Evolutionary conservation across 2,329 filamentous ascomycete species (phyloP), one percentile per base, ranked within the genome.

Genomic region (Ophiognomonia clavigignenti-juglandacearum): DNA sequence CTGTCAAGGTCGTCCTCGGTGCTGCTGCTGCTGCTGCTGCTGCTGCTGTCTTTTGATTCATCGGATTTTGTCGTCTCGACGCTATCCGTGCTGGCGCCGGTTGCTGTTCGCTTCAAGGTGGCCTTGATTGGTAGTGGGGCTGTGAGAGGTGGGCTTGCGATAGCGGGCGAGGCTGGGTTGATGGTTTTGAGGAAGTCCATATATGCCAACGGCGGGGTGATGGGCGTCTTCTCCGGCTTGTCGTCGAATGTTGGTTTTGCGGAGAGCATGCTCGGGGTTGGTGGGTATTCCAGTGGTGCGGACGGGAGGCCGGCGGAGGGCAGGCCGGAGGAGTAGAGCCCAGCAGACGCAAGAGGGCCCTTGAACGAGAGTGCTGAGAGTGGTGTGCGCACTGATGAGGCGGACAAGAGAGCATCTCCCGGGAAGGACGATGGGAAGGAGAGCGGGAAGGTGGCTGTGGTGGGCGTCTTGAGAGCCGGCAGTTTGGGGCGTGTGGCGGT

Each of bases 141-240:
- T 24, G 61, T 57, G 36, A 49, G 45, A 10, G 47, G 69, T 34
- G 83, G 77, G 47, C 57, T 59, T 39, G 79, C 73, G 39, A 79
- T 54, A 20, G 54, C 69, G 8, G 87, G 86, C 53, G 84, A 89
- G 61, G 83, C 80, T 49, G 90, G 74, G 16, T 85, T 85, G 68
- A 95, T 82, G 51, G 84, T 83, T 69, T 90, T 92, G 53, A 97
- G 82, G 62, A 96, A 97, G 61, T 97, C 90, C 56, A 88, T 85
- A 64, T 97, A 97, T 48, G 92, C 91, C 19, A 80, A 75, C 3
- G 92, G 92, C 43, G 92, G 92, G 43, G 87, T 95, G 64, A 97
- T 95, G 40, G 91, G 91, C 4, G 91, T 96, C 69, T 83, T 85
- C 48, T 82, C 67, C 11, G 74, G 67, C 50, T 83, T 78, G 47